Evolutionary conservation across 345 rosid genomes (phyloP), one percentile per base, ranked within the genome.

Genomic region (Syzygium grande): DNA sequence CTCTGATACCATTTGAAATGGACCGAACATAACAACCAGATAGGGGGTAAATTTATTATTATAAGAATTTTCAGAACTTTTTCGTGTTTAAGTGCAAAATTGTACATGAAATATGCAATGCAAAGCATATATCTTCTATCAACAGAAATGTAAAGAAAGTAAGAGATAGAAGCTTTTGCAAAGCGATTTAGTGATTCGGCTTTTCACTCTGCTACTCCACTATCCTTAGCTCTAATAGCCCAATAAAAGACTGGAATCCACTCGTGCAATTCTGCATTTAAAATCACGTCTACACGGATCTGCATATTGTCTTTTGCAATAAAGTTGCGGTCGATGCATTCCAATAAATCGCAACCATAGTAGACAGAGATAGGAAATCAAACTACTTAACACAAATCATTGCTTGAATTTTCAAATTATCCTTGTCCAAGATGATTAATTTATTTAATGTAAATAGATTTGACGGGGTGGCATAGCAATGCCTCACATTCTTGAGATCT

Each of bases 401-500:
- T 34, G 80, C 46, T 68, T 68, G 49, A 68, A 68, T 68, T 19
- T 68, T 68, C 79, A 34, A 68, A 34, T 17, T 19, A 68, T 68
- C 80, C 80, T 68, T 68, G 80, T 34, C 80, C 46, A 4, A 41
- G 8, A 34, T 8, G 21, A 34, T 55, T 68, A 8, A 4, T 34
- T 68, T 19, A 34, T 12, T 68, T 9, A 34, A 19, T 17, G 80
- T 68, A 17, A 68, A 68, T 17, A 9, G 46, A 68, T 68, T 34
- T 68, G 21, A 68, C 3, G 25, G 49, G 80, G 22, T 43, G 46
- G 49, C 80, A 34, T 9, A 46, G 46, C 80, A 34, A 68, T 19
- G 80, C 80, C 92, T 96, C 91, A 95, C 94, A 96, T 96, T 92
- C 98, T 96, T 10, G 99, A 95, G 87, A 96, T 94, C 87, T 93